Conservation (phyloP, 768 basidiomycete genomes). For the Auriscalpium vulgare region DNA sequence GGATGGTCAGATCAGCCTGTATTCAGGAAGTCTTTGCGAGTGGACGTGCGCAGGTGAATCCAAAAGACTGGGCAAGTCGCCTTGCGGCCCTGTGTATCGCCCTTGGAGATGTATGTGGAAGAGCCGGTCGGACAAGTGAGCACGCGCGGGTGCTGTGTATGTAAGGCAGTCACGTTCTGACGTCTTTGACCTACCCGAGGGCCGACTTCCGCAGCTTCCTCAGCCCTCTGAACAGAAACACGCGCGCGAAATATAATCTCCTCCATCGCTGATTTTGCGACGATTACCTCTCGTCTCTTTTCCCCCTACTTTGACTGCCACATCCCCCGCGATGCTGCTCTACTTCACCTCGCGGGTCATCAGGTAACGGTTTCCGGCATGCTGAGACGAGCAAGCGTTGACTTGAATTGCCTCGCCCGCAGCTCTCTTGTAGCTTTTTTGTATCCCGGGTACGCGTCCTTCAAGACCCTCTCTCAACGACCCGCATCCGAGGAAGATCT, state of each 20-base stretch:
- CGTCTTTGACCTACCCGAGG: neutral
- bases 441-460: slow-evolving; percentile 94
- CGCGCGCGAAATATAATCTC: neutral
- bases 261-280: neutral
- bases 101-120: no score
- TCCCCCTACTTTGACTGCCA: neutral
- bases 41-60: no score
- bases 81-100: no score
- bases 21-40: no score
- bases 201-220: neutral
- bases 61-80: no score
- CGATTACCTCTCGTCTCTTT: neutral
- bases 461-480: slow-evolving; percentile 85
- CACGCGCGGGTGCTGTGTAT: no score
- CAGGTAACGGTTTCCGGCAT: slow-evolving; percentile 23
- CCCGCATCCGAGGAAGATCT: slow-evolving; percentile 78
- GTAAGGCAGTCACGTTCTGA: no score
- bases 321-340: slow-evolving; percentile 28
- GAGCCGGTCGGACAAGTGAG: no score
- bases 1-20: no score
- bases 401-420: neutral
- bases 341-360: slow-evolving; percentile 34
- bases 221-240: neutral
- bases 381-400: neutral
- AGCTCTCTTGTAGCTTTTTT: slow-evolving; percentile 76